phyloP scores from a whole-genome alignment of 2,329 filamentous ascomycete genomes.

The Neonectria neomacrospora region DNA sequence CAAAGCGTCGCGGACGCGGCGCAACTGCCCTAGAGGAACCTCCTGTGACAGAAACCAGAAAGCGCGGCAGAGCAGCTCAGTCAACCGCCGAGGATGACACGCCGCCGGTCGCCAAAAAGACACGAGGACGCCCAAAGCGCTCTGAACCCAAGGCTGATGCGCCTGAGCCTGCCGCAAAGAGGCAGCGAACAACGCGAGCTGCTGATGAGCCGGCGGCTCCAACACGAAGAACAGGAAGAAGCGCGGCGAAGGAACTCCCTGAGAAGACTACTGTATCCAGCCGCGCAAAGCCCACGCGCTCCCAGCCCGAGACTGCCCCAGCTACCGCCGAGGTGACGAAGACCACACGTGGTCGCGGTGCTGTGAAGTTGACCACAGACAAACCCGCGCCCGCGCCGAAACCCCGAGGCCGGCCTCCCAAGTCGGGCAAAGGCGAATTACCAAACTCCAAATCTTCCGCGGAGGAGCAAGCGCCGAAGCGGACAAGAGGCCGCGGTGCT shows the following conservation, averaged over 20 bases:
- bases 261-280: background rate
- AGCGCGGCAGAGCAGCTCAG: slow-evolving; percentile 19
- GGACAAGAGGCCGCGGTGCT: slow-evolving; percentile 26
- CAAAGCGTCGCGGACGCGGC: slow-evolving; percentile 36
- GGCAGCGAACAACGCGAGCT: slow-evolving; percentile 30
- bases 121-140: slow-evolving; percentile 35
- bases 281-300: slow-evolving; percentile 4
- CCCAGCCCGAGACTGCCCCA: background rate
- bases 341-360: slow-evolving; percentile 25
- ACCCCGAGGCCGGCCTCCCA: slow-evolving; percentile 32
- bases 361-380: slow-evolving; percentile 19
- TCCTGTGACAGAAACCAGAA: slow-evolving; percentile 7
- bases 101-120: slow-evolving; percentile 30
- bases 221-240: slow-evolving; percentile 17
- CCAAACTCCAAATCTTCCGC: slow-evolving; percentile 26
- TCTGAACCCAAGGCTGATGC: slow-evolving; percentile 23
- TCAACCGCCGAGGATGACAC: slow-evolving; percentile 2
- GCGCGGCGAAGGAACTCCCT: slow-evolving; percentile 19
- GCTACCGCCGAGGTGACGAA: background rate
- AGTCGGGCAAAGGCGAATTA: slow-evolving; percentile 42
- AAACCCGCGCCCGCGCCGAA: slow-evolving; percentile 32
- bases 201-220: slow-evolving; percentile 22
- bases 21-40: slow-evolving; percentile 9
- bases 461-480: slow-evolving; percentile 24
- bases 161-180: slow-evolving; percentile 36